A percentile compares a stretch with the other conserved stretches of the same genome.
Evolutionary conservation across 2,329 filamentous ascomycete genomes (phyloP).

Genomic region (Fusarium abutilonis): DNA sequence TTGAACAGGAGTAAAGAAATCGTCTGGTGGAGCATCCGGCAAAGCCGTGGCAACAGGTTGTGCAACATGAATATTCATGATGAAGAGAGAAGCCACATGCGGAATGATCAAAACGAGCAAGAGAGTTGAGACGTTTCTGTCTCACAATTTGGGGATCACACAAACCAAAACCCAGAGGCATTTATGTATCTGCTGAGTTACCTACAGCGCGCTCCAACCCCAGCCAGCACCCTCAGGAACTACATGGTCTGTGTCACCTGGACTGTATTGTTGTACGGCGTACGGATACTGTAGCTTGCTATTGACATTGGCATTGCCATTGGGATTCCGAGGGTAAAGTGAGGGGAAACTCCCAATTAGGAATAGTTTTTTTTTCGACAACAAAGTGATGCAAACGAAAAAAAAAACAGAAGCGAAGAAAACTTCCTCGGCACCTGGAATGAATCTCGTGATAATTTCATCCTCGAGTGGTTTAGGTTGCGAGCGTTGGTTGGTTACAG

Average conservation of each 20-base stretch:
- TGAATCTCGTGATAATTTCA: conserved; percentile 31
- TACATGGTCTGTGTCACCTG: conserved; percentile 28
- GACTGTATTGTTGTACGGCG: background rate
- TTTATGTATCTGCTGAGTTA: conserved; percentile 17
- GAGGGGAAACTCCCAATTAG: conserved; percentile 35
- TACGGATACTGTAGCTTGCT: too few species aligned
- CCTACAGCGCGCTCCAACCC: too few species aligned
- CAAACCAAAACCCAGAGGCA: conserved; percentile 23
- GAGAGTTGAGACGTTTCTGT: conserved; percentile 22
- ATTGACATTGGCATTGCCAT: background rate
- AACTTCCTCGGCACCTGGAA: conserved; percentile 18
- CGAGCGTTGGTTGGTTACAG: conserved; percentile 13
- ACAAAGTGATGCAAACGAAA: background rate
- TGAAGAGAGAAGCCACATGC: conserved; percentile 4
- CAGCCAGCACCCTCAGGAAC: background rate
- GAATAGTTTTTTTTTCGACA: conserved; percentile 17
- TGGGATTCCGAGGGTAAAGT: conserved; percentile 2
- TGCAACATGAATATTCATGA: conserved; percentile 25
- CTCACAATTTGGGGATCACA: conserved; percentile 31
- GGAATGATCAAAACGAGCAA: conserved; percentile 17
- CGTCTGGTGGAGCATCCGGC: conserved; percentile 43
- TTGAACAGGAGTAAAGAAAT: conserved; percentile 59
- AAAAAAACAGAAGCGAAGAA: background rate
- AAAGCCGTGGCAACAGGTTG: conserved; percentile 39
- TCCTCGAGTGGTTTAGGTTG: conserved; percentile 26